Evolutionary conservation across 2,329 filamentous ascomycete species (phyloP).

Genomic region (Sphaceloma murrayae): DNA sequence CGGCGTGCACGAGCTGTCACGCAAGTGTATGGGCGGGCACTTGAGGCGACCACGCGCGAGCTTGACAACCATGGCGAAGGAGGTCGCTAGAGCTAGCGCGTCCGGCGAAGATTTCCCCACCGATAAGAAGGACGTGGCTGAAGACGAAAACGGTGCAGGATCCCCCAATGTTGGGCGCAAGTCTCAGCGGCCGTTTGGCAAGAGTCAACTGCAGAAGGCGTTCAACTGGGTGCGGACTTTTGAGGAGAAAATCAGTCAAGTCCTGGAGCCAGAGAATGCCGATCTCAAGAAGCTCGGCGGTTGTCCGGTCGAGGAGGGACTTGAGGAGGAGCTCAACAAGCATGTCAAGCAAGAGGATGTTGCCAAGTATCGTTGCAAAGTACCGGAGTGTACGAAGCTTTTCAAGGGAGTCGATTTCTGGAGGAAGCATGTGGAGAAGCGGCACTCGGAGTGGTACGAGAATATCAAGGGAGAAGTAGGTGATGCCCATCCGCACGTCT

Average conservation of each 20-base stretch:
- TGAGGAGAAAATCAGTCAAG: slow-evolving; percentile 89
- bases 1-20: slow-evolving; percentile 86
- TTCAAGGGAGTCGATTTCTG: slow-evolving; percentile 98
- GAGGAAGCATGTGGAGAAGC: slow-evolving; percentile 96
- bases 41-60: slow-evolving; percentile 82
- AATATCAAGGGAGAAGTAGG: slow-evolving; percentile 72
- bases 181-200: slow-evolving; percentile 44
- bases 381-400: slow-evolving; percentile 88
- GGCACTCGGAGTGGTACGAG: slow-evolving; percentile 80
- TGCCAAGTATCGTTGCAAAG: slow-evolving; percentile 92
- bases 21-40: slow-evolving; percentile 96
- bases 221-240: slow-evolving; percentile 99
- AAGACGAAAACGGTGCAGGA: slow-evolving; percentile 48
- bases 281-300: slow-evolving; percentile 88
- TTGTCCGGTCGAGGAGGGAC: slow-evolving; percentile 71
- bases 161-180: slow-evolving; percentile 64
- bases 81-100: slow-evolving; percentile 76
- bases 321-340: slow-evolving; percentile 77
- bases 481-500: no score
- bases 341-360: slow-evolving; percentile 96
- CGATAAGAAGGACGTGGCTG: slow-evolving; percentile 30
- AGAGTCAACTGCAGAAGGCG: slow-evolving; percentile 79
- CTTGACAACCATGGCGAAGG: slow-evolving; percentile 71
- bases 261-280: slow-evolving; percentile 79
- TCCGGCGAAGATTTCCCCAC: slow-evolving; percentile 72